phyloP scores from a whole-genome alignment of 2,329 filamentous ascomycete genomes.

The Exophiala bonariae region DNA sequence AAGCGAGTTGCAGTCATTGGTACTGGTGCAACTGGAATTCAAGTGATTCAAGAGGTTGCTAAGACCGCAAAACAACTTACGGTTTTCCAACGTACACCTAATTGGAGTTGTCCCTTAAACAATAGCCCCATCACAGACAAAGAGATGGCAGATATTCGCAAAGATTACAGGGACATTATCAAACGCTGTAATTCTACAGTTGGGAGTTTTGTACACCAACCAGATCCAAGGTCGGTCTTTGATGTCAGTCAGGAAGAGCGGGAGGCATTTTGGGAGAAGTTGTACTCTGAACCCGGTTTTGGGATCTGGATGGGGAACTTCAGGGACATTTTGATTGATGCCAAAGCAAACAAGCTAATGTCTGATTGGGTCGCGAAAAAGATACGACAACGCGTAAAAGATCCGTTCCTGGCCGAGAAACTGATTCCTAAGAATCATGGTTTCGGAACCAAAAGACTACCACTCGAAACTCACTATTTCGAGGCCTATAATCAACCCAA shows the following conservation, averaged over 20 bases:
- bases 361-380: constrained; percentile 59
- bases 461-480: constrained; percentile 51
- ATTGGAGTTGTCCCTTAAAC: constrained; percentile 62
- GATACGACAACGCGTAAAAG: constrained; percentile 50
- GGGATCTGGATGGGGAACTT: constrained; percentile 52
- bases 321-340: constrained; percentile 49
- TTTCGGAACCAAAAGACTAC: constrained; percentile 55
- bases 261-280: constrained; percentile 47
- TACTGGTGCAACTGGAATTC: constrained; percentile 64
- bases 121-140: constrained; percentile 47
- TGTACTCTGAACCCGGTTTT: constrained; percentile 56
- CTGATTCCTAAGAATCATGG: constrained; percentile 54
- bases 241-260: constrained; percentile 23
- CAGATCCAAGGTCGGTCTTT: constrained; percentile 42
- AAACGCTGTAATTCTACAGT: constrained; percentile 45
- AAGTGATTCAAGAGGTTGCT: constrained; percentile 61
- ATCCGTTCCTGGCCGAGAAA: constrained; percentile 52
- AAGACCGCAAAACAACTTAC: constrained; percentile 51
- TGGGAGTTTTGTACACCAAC: constrained; percentile 61
- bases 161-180: constrained; percentile 5
- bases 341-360: constrained; percentile 50
- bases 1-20: constrained; percentile 65
- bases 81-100: constrained; percentile 63
- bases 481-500: constrained; percentile 49
- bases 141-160: constrained; percentile 44